Evolutionary conservation across 1,284 basidiomycete genomes (phyloP).

Genomic region (Neonothopanus nambi): DNA sequence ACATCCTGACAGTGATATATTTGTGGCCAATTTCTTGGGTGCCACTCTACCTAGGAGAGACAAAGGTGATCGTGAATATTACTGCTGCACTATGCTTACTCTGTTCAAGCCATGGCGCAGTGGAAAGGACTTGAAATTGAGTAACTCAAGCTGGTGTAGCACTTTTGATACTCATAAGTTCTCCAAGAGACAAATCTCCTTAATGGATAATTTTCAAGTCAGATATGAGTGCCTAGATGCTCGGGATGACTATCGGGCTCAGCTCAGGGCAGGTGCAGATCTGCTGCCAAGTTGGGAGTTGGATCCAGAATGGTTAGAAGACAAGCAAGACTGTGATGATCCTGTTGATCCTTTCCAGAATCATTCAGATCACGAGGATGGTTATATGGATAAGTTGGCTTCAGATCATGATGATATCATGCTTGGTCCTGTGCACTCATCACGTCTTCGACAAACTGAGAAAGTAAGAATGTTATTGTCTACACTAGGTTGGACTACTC

Average conservation of each 20-base stretch:
- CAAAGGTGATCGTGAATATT: constrained; percentile 9
- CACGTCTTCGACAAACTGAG: too few relatives aligned
- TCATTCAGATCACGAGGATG: too few relatives aligned
- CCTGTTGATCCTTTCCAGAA: not conserved
- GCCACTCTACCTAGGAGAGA: not conserved
- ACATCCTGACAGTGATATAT: not conserved
- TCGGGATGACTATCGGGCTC: not conserved
- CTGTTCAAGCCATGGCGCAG: constrained; percentile 20
- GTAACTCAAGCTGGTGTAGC: too few relatives aligned
- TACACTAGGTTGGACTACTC: too few relatives aligned
- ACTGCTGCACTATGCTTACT: constrained; percentile 6
- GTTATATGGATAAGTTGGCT: too few relatives aligned
- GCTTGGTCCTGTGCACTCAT: constrained; percentile 26
- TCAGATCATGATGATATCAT: too few relatives aligned
- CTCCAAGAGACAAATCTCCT: not conserved
- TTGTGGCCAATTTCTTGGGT: not conserved
- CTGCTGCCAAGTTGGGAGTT: not conserved
- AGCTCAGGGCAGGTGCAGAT: not conserved
- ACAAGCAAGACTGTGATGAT: not conserved
- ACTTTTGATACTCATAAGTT: too few relatives aligned
- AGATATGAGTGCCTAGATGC: constrained; percentile 3
- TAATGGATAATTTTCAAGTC: not conserved
- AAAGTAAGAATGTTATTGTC: too few relatives aligned
- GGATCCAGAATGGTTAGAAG: not conserved
- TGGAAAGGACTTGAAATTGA: constrained; percentile 17